These are phyloP conservation scores for Mrakia blollopis DNA, from an alignment of 768 basidiomycete species.

Conservation along the genomic window DNA sequence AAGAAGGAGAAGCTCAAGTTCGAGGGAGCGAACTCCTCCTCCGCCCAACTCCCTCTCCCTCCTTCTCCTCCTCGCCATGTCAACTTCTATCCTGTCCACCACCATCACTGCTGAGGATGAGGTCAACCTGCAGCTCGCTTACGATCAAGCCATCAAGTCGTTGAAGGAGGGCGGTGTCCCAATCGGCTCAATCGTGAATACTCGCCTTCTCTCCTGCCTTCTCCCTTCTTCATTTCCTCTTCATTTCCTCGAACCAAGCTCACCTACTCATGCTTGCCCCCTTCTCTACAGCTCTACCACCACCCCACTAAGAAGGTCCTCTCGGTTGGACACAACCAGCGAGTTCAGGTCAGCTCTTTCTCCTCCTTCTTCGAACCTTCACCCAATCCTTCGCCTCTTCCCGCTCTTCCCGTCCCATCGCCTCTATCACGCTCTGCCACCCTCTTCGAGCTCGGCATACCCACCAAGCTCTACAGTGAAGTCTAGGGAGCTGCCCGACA, in stretches of 20 bases:
- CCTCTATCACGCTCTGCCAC: no score
- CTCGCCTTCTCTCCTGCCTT: background rate
- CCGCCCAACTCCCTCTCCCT: no score
- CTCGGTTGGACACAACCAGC: conserved; percentile 31
- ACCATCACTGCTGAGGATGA: conserved; percentile 21
- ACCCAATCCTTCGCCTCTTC: background rate
- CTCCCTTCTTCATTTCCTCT: background rate
- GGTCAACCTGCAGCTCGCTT: conserved; percentile 19
- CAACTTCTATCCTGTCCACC: conserved; percentile 5
- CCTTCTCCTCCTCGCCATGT: background rate
- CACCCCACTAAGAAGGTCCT: conserved; percentile 30
- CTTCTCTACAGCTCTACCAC: conserved; percentile 23
- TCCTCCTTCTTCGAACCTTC: no score
- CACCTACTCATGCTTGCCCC: background rate
- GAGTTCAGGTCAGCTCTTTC: conserved; percentile 21
- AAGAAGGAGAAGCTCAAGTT: no score
- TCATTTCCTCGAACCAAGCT: no score
- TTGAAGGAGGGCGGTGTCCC: conserved; percentile 20
- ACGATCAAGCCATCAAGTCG: background rate
- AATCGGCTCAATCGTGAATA: conserved; percentile 20
- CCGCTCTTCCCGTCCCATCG: no score
- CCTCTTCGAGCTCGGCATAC: background rate
- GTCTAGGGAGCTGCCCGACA: no score
- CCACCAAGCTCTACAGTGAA: no score
- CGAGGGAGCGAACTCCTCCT: no score